Base-by-base conservation (phyloP, 306 rosid species). In the Malus orientalis region DNA sequence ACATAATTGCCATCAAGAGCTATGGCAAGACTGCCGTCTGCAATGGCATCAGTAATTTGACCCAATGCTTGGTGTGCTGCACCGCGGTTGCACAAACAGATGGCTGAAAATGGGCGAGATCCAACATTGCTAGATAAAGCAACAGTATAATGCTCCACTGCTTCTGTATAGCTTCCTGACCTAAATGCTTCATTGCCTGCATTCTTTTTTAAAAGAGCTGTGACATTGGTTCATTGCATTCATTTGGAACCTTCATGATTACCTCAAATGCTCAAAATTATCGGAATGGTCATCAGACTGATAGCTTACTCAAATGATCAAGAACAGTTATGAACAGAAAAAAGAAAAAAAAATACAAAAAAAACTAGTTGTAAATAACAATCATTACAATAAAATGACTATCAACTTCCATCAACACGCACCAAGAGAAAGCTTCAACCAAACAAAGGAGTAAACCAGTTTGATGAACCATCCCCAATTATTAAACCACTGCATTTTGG, bases 71-170 rank as follows among this genome's bases (percentile, higher is more conserved):
- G 98, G 88, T 92, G 78, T 49, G 97, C 93, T 12, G 98, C 98
- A 83, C 93, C 97, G 55, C 98, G 98, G 77, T 95, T 95, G 86
- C 97, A 88, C 74, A 90, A 88, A 89, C 96, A 92, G 69, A 95
- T 79, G 58, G 98, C 97, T 11, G 88, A 85, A 85, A 95, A 95
- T 72, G 91, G 91, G 15, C 97, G 91, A 10, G 97, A 92, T 58
- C 86, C 89, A 36, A 88, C 40, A 81, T 86, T 85, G 79, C 84
- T 79, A 76, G 96, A 95, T 75, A 92, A 79, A 78, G 98, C 97
- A 79, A 62, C 81, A 59, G 97, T 90, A 84, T 92, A 95, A 77
- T 88, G 85, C 67, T 90, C 97, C 69, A 87, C 80, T 22, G 97
- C 98, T 81, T 87, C 98, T 40, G 88, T 38, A 82, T 86, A 84